phyloP scores from a whole-genome alignment of 2,329 filamentous ascomycete species.

The Exophiala viscosa region DNA sequence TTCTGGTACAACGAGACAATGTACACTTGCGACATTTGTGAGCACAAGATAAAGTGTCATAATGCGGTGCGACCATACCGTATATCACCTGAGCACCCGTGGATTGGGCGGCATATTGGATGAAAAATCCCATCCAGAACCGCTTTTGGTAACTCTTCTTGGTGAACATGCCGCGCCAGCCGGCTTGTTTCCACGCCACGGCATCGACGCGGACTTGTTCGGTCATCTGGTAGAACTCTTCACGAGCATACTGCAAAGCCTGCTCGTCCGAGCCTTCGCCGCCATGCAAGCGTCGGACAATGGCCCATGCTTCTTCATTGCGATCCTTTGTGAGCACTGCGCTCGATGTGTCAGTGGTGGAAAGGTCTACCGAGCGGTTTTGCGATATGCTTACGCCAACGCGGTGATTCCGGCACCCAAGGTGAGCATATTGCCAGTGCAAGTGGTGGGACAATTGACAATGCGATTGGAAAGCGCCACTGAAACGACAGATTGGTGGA shows the following conservation, averaged over 20 bases:
- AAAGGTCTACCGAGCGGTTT: no score
- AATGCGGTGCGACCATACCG: slow-evolving; percentile 33
- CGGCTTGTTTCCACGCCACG: slow-evolving; percentile 12
- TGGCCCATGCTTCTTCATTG: slow-evolving; percentile 44
- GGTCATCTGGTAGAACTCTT: slow-evolving; percentile 26
- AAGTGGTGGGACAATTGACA: slow-evolving; percentile 41
- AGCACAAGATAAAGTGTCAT: not conserved
- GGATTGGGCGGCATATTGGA: slow-evolving; percentile 24
- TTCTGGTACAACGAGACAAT: slow-evolving; percentile 22
- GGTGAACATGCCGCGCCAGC: slow-evolving; percentile 20
- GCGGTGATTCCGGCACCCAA: slow-evolving; percentile 46
- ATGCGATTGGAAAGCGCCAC: slow-evolving; percentile 45
- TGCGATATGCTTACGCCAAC: slow-evolving; percentile 40
- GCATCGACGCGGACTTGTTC: slow-evolving; percentile 21
- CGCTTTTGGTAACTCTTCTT: slow-evolving; percentile 23
- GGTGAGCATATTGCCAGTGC: slow-evolving; percentile 40
- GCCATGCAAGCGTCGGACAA: slow-evolving; percentile 40
- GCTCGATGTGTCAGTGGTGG: not conserved
- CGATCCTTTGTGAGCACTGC: slow-evolving; percentile 41
- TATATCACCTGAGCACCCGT: slow-evolving; percentile 23
- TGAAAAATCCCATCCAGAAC: slow-evolving; percentile 24
- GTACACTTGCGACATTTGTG: slow-evolving; percentile 11
- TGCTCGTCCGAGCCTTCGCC: slow-evolving; percentile 18
- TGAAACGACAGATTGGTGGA: slow-evolving; percentile 40
- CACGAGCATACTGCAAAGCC: slow-evolving; percentile 18